Percentiles rank a stretch among this genome's conserved stretches.
phyloP scores from a whole-genome alignment of 176 grass and related monocot genomes.

The Phoenix roebelenii region DNA sequence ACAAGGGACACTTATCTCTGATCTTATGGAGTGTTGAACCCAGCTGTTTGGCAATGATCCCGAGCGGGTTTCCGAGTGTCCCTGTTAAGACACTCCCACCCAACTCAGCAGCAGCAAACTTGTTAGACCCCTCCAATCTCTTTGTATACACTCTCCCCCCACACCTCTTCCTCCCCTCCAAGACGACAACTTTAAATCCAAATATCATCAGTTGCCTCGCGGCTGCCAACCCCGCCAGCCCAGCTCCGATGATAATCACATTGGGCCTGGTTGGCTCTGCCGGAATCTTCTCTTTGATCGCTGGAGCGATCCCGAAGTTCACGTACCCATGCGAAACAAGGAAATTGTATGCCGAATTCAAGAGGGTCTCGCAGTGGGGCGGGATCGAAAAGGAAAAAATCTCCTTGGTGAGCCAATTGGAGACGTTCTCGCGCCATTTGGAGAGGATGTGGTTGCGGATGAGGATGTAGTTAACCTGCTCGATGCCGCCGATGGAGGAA shows the following conservation, averaged over 20 bases:
- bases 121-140: slow-evolving; percentile 76
- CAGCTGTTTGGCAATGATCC: slow-evolving; percentile 67
- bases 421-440: slow-evolving; percentile 73
- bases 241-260: slow-evolving; percentile 60
- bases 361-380: slow-evolving; percentile 66
- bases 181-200: slow-evolving; percentile 70
- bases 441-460: slow-evolving; percentile 86
- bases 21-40: slow-evolving; percentile 71
- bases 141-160: slow-evolving; percentile 94
- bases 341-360: slow-evolving; percentile 78
- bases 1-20: slow-evolving; percentile 87
- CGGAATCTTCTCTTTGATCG: slow-evolving; percentile 73
- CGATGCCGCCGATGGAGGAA: slow-evolving; percentile 80
- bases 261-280: slow-evolving; percentile 57
- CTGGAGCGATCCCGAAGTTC: slow-evolving; percentile 77
- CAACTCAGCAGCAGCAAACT: slow-evolving; percentile 67
- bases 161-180: slow-evolving; percentile 83
- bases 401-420: slow-evolving; percentile 72
- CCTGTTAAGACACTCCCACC: slow-evolving; percentile 88
- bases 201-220: slow-evolving; percentile 67
- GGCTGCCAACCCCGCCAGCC: slow-evolving; percentile 70
- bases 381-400: slow-evolving; percentile 49
- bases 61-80: slow-evolving; percentile 63
- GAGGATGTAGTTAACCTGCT: slow-evolving; percentile 99
- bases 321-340: slow-evolving; percentile 73